These are phyloP conservation scores for Zelopaecilomyces penicillatus DNA, from an alignment of 2,329 filamentous ascomycete species.

Conservation along the genomic window DNA sequence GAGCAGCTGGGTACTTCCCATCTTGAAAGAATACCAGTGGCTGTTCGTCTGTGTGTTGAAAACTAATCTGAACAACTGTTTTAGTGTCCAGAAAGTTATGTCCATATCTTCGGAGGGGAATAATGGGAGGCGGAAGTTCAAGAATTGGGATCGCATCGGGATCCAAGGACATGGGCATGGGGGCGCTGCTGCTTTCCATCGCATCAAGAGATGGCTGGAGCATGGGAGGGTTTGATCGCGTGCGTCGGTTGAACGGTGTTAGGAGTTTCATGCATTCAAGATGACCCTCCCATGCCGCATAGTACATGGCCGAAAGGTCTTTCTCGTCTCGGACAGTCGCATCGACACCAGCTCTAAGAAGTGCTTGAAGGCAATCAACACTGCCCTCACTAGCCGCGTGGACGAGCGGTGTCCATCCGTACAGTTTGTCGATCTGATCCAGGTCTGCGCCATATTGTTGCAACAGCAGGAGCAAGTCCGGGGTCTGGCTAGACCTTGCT, in stretches of 20 bases:
- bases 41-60: conserved; percentile 66
- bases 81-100: conserved; percentile 99
- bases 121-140: conserved; percentile 89
- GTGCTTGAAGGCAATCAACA: conserved; percentile 72
- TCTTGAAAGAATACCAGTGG: conserved; percentile 95
- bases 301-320: conserved; percentile 89
- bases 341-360: conserved; percentile 72
- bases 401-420: conserved; percentile 94
- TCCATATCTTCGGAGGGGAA: conserved; percentile 86
- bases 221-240: conserved; percentile 34
- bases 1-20: conserved; percentile 89
- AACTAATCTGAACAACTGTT: conserved; percentile 87
- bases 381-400: conserved; percentile 96
- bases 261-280: conserved; percentile 89
- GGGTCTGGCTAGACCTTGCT: conserved; percentile 76
- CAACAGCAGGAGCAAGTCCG: conserved; percentile 69
- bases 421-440: conserved; percentile 88
- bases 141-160: conserved; percentile 85
- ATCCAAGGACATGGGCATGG: conserved; percentile 60
- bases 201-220: conserved; percentile 35
- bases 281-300: conserved; percentile 96
- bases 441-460: conserved; percentile 82
- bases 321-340: conserved; percentile 84
- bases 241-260: conserved; percentile 46
- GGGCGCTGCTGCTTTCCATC: conserved; percentile 39